A percentile compares a stretch with the other conserved stretches of the same genome.
These are phyloP conservation scores for Cladosporium halotolerans DNA, from an alignment of 2,329 filamentous ascomycete genomes.

Conservation along the genomic window DNA sequence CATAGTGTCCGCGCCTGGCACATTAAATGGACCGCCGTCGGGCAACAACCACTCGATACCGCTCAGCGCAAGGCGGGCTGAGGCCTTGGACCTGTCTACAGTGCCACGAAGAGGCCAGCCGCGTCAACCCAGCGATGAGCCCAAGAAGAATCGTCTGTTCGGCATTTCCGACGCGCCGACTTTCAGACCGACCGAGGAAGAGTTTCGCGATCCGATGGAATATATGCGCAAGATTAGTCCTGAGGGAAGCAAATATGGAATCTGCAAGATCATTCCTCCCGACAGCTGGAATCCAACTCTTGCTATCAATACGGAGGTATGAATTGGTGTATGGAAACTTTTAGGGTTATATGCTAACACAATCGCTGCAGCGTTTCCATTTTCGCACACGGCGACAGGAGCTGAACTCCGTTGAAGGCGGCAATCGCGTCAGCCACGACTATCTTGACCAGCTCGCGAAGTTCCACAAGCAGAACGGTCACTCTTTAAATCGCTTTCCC, in stretches of 20 bases:
- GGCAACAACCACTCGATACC: conserved; percentile 44
- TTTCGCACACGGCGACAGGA: conserved; percentile 95
- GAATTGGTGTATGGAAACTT: conserved; percentile 21
- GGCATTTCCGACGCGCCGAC: conserved; percentile 84
- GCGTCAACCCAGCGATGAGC: conserved; percentile 66
- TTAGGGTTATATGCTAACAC: conserved; percentile 16
- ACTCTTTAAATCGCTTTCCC: conserved; percentile 85
- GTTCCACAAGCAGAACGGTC: conserved; percentile 95
- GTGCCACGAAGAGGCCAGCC: conserved; percentile 87
- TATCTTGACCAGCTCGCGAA: conserved; percentile 93
- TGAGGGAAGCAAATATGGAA: conserved; percentile 79
- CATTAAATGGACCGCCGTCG: conserved; percentile 33
- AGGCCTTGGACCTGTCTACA: conserved; percentile 74
- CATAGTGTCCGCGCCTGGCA: conserved; percentile 21
- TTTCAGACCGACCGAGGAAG: conserved; percentile 82
- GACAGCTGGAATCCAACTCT: conserved; percentile 92
- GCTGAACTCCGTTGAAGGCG: conserved; percentile 95
- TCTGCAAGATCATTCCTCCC: conserved; percentile 93
- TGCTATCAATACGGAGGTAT: conserved; percentile 92
- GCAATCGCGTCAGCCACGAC: conserved; percentile 88
- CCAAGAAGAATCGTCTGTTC: conserved; percentile 74
- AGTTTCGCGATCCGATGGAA: conserved; percentile 89
- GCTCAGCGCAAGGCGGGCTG: conserved; percentile 58
- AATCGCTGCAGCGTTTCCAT: conserved; percentile 69
- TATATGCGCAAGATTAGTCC: conserved; percentile 89